A percentile compares a stretch with the other conserved stretches of the same genome.
Evolutionary conservation across 805 yeast species (phyloP).

Genomic region (Candida patagonica): DNA sequence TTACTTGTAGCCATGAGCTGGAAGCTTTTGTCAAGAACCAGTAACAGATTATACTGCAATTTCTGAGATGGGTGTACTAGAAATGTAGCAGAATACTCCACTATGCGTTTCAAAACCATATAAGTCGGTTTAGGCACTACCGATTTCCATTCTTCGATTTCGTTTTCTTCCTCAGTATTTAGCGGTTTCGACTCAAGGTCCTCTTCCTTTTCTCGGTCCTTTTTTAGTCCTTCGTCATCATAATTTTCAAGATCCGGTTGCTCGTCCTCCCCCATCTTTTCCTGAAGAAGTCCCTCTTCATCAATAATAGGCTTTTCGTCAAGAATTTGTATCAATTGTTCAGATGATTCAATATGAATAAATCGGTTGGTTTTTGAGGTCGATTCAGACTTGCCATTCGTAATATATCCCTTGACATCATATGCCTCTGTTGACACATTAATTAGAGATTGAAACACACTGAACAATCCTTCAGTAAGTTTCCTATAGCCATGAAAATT

Average conservation of each 20-base stretch:
- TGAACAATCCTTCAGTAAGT: conserved; percentile 64
- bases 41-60: conserved; percentile 48
- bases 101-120: conserved; percentile 47
- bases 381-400: conserved; percentile 9
- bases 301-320: conserved; percentile 19
- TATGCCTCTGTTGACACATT: conserved; percentile 13
- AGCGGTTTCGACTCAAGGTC: conserved; percentile 22
- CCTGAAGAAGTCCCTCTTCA: conserved; percentile 20
- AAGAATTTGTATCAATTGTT: conserved; percentile 17
- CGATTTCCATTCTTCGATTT: conserved; percentile 48
- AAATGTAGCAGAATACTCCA: conserved; percentile 59
- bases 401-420: conserved; percentile 10
- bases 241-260: conserved; percentile 27
- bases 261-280: conserved; percentile 32
- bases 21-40: conserved; percentile 34
- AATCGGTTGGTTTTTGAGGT: conserved; percentile 1
- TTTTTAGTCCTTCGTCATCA: conserved; percentile 20
- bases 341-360: conserved; percentile 6
- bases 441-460: conserved; percentile 39
- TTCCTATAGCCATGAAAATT: conserved; percentile 72
- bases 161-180: conserved; percentile 25
- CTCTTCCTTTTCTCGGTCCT: conserved; percentile 19
- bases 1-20: conserved; percentile 47
- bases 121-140: conserved; percentile 57
- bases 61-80: conserved; percentile 57